These are phyloP conservation scores for Cladophialophora bantiana DNA, from an alignment of 2,329 filamentous ascomycete species.

Conservation along the genomic window DNA sequence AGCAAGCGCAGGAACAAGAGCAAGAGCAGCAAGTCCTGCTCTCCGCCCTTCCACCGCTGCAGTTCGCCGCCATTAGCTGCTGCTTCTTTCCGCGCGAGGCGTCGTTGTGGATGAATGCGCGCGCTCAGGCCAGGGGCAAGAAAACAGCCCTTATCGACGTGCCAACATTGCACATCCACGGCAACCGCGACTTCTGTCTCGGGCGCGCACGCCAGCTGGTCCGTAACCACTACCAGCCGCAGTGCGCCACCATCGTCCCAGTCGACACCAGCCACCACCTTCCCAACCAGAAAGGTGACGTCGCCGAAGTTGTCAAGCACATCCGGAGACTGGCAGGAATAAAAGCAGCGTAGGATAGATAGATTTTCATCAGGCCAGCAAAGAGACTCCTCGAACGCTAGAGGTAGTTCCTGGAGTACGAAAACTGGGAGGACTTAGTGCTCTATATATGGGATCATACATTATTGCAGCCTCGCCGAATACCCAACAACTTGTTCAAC, in stretches of 20 bases:
- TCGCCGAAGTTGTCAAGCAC: not conserved
- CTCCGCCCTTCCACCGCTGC: constrained; percentile 15
- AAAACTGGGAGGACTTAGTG: not conserved
- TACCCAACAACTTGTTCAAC: not conserved
- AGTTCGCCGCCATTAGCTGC: constrained; percentile 20
- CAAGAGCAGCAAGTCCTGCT: not conserved
- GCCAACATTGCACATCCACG: constrained; percentile 23
- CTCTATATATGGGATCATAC: not conserved
- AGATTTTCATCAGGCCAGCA: not conserved
- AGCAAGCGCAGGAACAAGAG: not conserved
- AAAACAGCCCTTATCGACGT: constrained; percentile 14
- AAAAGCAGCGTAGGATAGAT: not conserved
- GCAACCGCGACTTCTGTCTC: constrained; percentile 15
- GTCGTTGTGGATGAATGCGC: constrained; percentile 14
- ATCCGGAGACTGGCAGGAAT: not conserved
- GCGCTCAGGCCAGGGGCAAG: constrained; percentile 12
- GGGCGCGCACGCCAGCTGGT: constrained; percentile 2
- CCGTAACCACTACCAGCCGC: not conserved
- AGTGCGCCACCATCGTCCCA: not conserved
- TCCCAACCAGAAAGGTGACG: not conserved
- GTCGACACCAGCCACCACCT: constrained; percentile 1
- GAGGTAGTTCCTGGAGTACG: not conserved
- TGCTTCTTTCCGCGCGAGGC: constrained; percentile 20
- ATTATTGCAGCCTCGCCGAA: not conserved
- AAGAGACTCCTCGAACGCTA: not conserved